Evolutionary conservation across 768 basidiomycete species (phyloP).

Genomic region (Leccinum broughii): DNA sequence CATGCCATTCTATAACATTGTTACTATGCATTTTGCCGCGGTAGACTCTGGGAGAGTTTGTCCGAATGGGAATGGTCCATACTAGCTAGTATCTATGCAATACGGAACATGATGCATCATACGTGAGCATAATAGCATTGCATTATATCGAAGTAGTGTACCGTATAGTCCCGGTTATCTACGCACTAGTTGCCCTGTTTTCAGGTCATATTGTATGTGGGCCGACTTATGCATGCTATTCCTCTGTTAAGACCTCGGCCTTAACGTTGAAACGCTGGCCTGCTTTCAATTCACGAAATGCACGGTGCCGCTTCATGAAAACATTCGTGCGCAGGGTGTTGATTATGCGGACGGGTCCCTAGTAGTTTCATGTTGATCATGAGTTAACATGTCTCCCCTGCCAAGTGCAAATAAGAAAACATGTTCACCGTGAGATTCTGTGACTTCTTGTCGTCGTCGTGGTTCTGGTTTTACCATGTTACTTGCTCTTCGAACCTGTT

Average conservation of each 20-base stretch:
- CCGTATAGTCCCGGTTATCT: neutral
- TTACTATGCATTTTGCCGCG: neutral
- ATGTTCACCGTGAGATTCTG: neutral
- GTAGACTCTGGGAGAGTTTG: neutral
- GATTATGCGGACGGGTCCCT: neutral
- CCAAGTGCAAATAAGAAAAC: neutral
- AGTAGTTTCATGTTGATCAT: conserved; percentile 1
- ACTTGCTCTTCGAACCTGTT: neutral
- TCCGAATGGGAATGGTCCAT: neutral
- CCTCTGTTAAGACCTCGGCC: neutral
- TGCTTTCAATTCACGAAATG: neutral
- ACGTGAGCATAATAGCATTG: too few relatives aligned
- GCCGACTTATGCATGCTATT: neutral
- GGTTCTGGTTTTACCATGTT: neutral
- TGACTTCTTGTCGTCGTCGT: neutral
- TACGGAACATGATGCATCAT: neutral
- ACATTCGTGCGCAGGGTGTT: neutral
- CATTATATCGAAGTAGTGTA: neutral
- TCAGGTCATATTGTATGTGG: neutral
- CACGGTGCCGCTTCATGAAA: neutral
- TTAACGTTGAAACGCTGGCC: neutral
- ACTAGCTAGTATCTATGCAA: neutral
- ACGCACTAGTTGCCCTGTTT: neutral
- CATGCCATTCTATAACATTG: neutral
- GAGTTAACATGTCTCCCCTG: neutral